phyloP scores from a whole-genome alignment of 2,329 filamentous ascomycete species.

The Apiospora phragmitis region DNA sequence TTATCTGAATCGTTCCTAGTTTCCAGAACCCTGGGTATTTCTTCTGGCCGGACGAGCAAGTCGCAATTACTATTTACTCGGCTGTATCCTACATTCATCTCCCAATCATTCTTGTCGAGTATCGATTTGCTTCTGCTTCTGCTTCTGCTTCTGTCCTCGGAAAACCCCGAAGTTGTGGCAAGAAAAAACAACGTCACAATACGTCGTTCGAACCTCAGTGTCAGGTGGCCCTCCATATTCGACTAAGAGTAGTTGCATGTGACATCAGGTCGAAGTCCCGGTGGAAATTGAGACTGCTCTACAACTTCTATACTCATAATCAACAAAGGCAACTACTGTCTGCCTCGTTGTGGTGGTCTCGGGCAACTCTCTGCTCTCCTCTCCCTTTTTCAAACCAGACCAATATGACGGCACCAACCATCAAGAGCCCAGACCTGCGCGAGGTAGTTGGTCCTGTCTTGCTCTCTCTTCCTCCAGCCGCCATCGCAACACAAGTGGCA shows the following conservation, averaged over 20 bases:
- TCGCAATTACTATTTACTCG: not conserved
- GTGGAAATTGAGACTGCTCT: not conserved
- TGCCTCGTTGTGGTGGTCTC: not conserved
- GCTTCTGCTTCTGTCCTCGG: not conserved
- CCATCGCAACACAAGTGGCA: slow-evolving; percentile 58
- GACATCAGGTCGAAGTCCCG: not conserved
- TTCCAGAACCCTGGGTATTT: not conserved
- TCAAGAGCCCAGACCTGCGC: slow-evolving; percentile 47
- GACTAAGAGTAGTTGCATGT: slow-evolving; percentile 3
- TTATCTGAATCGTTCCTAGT: not conserved
- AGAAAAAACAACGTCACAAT: not conserved
- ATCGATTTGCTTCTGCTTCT: not conserved
- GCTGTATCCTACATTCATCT: not conserved
- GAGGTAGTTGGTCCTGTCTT: slow-evolving; percentile 57
- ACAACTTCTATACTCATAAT: not conserved
- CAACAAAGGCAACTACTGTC: not conserved
- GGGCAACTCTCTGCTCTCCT: not conserved
- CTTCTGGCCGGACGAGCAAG: not conserved
- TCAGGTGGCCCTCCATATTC: not conserved
- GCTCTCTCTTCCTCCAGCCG: slow-evolving; percentile 58
- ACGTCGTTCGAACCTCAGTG: not conserved
- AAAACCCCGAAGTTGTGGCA: not conserved
- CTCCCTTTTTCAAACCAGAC: not conserved
- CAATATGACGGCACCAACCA: slow-evolving; percentile 29
- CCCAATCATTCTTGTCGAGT: not conserved